These are phyloP conservation scores for Phytophthora pini DNA, from an alignment of 352 stramenopile species.

Conservation along the genomic window DNA sequence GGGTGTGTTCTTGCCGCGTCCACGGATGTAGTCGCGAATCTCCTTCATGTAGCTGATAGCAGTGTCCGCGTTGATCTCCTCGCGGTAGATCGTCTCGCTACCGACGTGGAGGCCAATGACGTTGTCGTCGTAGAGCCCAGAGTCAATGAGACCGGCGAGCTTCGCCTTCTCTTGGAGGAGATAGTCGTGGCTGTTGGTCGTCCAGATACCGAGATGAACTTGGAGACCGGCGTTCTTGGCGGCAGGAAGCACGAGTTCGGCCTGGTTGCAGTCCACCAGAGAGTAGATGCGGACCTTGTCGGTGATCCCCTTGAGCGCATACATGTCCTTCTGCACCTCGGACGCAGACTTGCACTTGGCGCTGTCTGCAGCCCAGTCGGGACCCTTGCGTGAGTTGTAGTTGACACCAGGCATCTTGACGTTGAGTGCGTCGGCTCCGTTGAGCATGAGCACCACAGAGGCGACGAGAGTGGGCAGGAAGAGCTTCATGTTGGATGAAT, in stretches of 20 bases:
- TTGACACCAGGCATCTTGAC: conserved; percentile 76
- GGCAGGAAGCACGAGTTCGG: conserved; percentile 46
- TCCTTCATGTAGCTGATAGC: conserved; percentile 69
- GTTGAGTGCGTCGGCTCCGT: conserved; percentile 41
- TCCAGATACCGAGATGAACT: conserved; percentile 76
- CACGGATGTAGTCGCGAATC: conserved; percentile 57
- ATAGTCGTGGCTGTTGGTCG: conserved; percentile 40
- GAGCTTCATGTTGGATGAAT: conserved; percentile 38
- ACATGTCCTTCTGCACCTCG: conserved; percentile 66
- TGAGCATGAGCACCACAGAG: conserved; percentile 21
- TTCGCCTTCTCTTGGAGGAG: conserved; percentile 57
- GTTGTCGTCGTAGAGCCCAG: conserved; percentile 51
- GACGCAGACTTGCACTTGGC: conserved; percentile 54
- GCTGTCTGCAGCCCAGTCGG: conserved; percentile 49
- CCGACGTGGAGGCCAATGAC: conserved; percentile 65
- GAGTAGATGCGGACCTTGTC: conserved; percentile 78
- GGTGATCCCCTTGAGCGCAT: conserved; percentile 45
- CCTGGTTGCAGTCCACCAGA: conserved; percentile 63
- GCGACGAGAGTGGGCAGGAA: conserved; percentile 33
- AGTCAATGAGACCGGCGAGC: conserved; percentile 48
- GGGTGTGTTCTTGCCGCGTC: conserved; percentile 50
- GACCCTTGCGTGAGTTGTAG: conserved; percentile 73
- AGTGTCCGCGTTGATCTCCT: conserved; percentile 50
- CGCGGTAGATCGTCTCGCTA: conserved; percentile 75
- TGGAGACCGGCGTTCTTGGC: conserved; percentile 55